These are phyloP conservation scores for Penicillium atrosanguineum DNA, from an alignment of 495 filamentous ascomycete species.

Conservation along the genomic window DNA sequence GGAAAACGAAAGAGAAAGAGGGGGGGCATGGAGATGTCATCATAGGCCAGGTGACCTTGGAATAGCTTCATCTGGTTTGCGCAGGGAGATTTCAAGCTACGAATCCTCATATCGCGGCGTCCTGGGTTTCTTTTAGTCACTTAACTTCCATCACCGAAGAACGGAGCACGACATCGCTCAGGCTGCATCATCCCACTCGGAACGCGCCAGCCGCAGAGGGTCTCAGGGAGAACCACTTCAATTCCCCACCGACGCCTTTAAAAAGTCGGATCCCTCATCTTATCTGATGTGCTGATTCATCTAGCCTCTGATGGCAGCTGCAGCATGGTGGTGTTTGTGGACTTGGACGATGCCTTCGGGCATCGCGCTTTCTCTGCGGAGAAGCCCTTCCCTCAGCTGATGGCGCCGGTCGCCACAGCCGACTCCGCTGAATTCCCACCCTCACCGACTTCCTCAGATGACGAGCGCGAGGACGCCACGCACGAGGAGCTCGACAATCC, in stretches of 20 bases:
- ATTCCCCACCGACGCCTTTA: conserved; percentile 12
- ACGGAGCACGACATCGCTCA: conserved; percentile 5
- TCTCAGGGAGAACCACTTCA: conserved; percentile 8
- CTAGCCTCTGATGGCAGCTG: conserved; percentile 26
- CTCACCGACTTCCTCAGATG: conserved; percentile 12
- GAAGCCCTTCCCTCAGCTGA: conserved; percentile 29
- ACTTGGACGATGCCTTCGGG: conserved; percentile 39
- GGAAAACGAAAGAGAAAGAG: not conserved
- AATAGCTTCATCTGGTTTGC: not conserved
- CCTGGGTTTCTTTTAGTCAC: not conserved
- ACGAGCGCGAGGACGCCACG: conserved; percentile 12
- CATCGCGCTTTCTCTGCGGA: conserved; percentile 16
- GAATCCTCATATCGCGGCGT: not conserved
- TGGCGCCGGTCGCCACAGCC: conserved; percentile 11
- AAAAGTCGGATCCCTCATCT: conserved; percentile 19
- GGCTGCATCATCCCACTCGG: conserved; percentile 8
- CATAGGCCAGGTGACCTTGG: not conserved
- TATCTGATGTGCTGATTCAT: conserved; percentile 27
- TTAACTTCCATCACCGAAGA: not conserved
- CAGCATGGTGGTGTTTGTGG: conserved; percentile 50
- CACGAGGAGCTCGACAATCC: conserved; percentile 36
- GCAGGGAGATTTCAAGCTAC: not conserved
- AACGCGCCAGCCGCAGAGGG: not conserved
- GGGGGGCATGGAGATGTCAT: not conserved
- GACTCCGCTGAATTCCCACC: conserved; percentile 9